Base-by-base conservation (phyloP, 768 basidiomycete genomes). In the Leccinellum luteum region DNA sequence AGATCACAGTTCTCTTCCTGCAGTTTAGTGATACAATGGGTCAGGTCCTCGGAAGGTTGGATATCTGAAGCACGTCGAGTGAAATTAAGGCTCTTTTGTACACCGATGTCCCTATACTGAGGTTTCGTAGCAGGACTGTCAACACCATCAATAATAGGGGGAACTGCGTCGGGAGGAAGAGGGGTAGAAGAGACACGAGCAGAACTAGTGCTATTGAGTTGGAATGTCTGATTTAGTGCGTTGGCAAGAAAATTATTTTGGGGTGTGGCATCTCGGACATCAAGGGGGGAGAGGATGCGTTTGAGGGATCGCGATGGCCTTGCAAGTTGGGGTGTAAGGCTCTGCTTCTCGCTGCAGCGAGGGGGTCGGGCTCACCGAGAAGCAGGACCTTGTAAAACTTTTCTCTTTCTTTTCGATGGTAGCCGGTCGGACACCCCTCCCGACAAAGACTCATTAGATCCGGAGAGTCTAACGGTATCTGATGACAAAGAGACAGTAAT, bases 291-390 rank as follows among this genome's bases (percentile, higher is more conserved):
- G 23, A 34, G 43, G 2, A 27, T 17, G 4, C 44, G 55, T 52
- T 62, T 55, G 47, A 38, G 35, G n/a, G 54, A 44, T 43, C 27
- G 48, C 38, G 55, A 19, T 38, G 21, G 58, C 59, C 69, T 70
- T 71, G 66, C 57, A 60, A 64, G 66, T 61, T 44, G 59, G 38
- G 57, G 55, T 59, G 47, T 69, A 52, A 69, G 68, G 64, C 58
- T 66, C 62, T 64, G 60, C 68, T 71, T 66, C 69, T 58, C 52
- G 60, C 38, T 34, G 55, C 66, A 70, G 69, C 66, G 68, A 69
- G 68, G 56, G 60, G 57, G 64, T 56, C 56, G 54, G 57, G 62
- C 69, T 70, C 66, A 70, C 69, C 68, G 70, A 61, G 69, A 65
- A 72, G 62, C 68, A 59, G 66, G 50, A 61, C 69, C 60, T 52